Percentiles rank a stretch among this genome's conserved stretches.
phyloP scores from a whole-genome alignment of 352 stramenopile species.

The Globisporangium alternatum region DNA sequence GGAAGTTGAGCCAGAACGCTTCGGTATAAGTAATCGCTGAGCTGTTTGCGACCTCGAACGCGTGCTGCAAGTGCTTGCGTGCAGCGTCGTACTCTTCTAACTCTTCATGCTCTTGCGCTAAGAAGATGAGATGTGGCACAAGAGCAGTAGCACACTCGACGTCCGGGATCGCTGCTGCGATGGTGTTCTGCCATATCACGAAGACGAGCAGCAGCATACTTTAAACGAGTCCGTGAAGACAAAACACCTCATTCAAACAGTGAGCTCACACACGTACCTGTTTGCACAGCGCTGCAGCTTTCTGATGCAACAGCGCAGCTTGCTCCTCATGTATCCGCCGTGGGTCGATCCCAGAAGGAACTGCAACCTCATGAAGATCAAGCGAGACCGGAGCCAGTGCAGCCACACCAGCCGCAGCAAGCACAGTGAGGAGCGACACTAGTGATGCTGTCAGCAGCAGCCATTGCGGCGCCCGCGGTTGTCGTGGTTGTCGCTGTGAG shows the following conservation, averaged over 20 bases:
- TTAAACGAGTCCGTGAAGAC: background rate
- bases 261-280: background rate
- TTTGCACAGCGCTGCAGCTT: background rate
- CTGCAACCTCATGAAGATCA: background rate
- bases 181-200: conserved; percentile 5
- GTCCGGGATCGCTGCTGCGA: conserved; percentile 3
- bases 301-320: background rate
- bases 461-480: background rate
- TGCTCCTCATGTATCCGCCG: background rate
- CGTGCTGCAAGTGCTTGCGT: conserved; percentile 2
- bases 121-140: conserved; percentile 11
- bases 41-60: background rate
- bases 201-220: background rate
- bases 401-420: background rate
- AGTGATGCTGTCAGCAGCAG: background rate
- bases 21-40: background rate
- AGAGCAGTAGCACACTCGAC: background rate
- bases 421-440: background rate
- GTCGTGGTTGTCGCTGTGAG: background rate
- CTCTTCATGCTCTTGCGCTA: conserved; percentile 2
- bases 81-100: background rate
- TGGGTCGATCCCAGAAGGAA: background rate
- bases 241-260: background rate
- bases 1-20: conserved; percentile 14
- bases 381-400: background rate